These are phyloP conservation scores for Plasmodium sp. DNA, from an alignment of 169 alveolate genomes.

Conservation along the genomic window DNA sequence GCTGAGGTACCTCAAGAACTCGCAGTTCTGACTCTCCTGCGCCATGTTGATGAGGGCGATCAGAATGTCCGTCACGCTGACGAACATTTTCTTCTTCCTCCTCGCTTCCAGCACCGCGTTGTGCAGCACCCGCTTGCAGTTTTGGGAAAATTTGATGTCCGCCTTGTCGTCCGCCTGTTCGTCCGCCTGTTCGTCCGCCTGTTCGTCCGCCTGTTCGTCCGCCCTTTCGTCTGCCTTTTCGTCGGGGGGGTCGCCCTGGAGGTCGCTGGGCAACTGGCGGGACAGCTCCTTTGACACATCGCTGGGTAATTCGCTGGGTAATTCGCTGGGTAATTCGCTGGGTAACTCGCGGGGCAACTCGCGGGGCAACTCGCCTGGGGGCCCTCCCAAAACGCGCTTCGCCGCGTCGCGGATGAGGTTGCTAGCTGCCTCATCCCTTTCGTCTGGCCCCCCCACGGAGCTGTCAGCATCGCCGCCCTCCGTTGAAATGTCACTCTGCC, in stretches of 20 bases:
- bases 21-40: conserved; percentile 6
- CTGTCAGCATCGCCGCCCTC: background rate
- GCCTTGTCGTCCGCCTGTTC: background rate
- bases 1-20: conserved; percentile 21
- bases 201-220: background rate
- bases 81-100: conserved; percentile 51
- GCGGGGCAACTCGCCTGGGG: background rate
- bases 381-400: background rate
- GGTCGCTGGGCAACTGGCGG: background rate
- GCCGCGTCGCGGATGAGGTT: background rate
- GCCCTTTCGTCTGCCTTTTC: background rate
- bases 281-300: background rate
- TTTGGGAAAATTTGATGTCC: conserved; percentile 53
- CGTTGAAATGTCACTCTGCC: background rate
- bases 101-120: conserved; percentile 70
- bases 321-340: no score
- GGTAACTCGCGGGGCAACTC: background rate
- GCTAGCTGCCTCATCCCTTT: background rate
- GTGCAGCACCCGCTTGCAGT: conserved; percentile 50
- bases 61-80: conserved; percentile 47
- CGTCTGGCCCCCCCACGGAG: background rate
- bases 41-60: conserved; percentile 46
- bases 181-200: background rate
- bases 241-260: background rate
- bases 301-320: background rate